phyloP scores from a whole-genome alignment of 495 filamentous ascomycete genomes.

The Terfezia claveryi region DNA sequence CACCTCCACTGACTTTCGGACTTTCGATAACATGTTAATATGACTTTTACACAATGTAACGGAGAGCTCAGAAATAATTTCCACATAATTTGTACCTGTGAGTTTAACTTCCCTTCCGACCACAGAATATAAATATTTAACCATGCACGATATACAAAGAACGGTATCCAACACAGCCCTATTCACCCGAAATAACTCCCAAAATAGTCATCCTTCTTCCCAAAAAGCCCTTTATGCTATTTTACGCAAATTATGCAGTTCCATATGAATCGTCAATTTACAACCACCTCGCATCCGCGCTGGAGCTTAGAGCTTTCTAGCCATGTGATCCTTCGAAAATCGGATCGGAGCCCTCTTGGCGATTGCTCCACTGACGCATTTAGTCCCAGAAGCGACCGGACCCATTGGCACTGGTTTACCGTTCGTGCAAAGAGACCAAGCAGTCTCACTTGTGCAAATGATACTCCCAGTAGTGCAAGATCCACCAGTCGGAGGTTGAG shows the following conservation, averaged over 20 bases:
- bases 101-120: no score
- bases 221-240: neutral
- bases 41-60: no score
- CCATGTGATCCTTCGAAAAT: neutral
- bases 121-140: no score
- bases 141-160: neutral
- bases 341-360: neutral
- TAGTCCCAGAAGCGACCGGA: neutral
- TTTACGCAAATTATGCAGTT: neutral
- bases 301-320: neutral
- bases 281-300: neutral
- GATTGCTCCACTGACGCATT: neutral
- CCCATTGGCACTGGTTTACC: neutral
- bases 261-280: neutral
- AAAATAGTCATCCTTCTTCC: neutral
- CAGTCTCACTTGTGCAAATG: neutral
- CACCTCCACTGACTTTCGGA: no score
- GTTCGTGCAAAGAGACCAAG: neutral
- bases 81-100: no score
- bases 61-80: no score
- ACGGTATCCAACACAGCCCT: neutral
- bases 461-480: neutral
- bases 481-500: neutral
- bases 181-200: neutral
- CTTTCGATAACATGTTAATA: no score